Base-by-base conservation (phyloP, 257 asterid species). In the Agastache rugosa region DNA sequence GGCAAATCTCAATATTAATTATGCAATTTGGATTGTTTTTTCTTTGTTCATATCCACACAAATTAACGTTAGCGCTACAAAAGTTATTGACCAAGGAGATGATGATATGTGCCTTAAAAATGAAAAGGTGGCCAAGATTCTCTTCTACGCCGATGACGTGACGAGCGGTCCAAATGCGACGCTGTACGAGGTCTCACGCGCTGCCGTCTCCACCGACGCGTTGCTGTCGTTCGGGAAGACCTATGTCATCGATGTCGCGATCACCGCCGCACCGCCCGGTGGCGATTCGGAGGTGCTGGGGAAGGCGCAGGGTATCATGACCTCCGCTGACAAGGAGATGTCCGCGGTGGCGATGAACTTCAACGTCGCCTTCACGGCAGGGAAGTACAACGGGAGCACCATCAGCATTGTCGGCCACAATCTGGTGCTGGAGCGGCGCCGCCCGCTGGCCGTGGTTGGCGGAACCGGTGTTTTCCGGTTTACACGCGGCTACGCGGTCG, bases 311-410 rank as follows among this genome's bases (percentile, higher is more conserved):
- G 60, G 60, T 1, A 54, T 22, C 3, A 11, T 22, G 14, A 22
- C 15, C 31, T 20, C 27, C 2, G 60, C 60, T 2, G 60, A 54
- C 60, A 20, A 19, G 31, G 11, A 20, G 15, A 8, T 5, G 31
- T 1, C 29, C 2, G 60, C 60, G 25, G 3, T 3, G 6, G 60
- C 31, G 15, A 10, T 54, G 11, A 54, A 9, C 60, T 2, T 54
- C 15, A 54, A 54, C 60, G 12, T 54, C 31, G 5, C 2, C 31
- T 19, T 54, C 60, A 54, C 60, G 15, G 10, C 60, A 31, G 31
- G 60, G 60, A 10, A 54, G 60, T 54, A 54, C 60, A 54, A 54
- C 60, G 60, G 60, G 29, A 54, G 60, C 31, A 19, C 60, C 11
- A 1, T 54, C 27, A 10, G 16, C 31, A 19, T 54, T 2, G 60